Base-by-base conservation (phyloP, 352 stramenopile genomes). In the Globisporangium carolinianum region DNA sequence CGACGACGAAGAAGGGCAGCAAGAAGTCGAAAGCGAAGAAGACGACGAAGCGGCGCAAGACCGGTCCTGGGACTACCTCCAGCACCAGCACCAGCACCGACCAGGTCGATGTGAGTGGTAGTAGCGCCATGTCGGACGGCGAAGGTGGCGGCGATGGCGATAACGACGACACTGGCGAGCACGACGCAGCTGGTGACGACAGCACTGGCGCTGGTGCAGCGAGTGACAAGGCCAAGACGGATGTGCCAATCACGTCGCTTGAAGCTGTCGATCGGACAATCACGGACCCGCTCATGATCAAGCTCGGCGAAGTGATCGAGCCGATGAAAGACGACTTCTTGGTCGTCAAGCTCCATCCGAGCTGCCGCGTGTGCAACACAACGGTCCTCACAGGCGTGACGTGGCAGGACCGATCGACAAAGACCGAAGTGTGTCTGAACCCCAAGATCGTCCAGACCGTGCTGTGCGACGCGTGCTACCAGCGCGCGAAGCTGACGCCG, bases 251-350 rank as follows among this genome's bases (percentile, higher is more conserved):
- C 47, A 80, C 70, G 32, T 93, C 79, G 32, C 57, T 89, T 24
- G 81, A 93, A 51, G 70, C 76, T 3, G 67, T 85, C 10, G 75
- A 90, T 57, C 63, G 80, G 39, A 90, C 74, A 32, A 60, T 92
- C 15, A 78, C 76, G 37, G 86, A 95, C 39, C 77, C 78, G 6
- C 60, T 95, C 37, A 94, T 95, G 86, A 67, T 78, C 45, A 93
- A 94, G 60, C 79, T 95, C 35, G 85, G 83, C 35, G 83, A 93
- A 63, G 79, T 93, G 53, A 91, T 95, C 38, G 79, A 93, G 62
- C 86, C 84, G 1, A 95, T 95, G 86, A 95, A 94, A 67, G 86
- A 95, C 56, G 86, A 95, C 58, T 95, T 95, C 51, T 53, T 95
- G 15, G 86, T 95, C 45, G 83, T 94, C 24, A 94, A 95, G 63